Percentiles rank a stretch among this genome's conserved stretches.
These are phyloP conservation scores for Penicillium egyptiacum DNA, from an alignment of 495 filamentous ascomycete genomes.

Conservation along the genomic window DNA sequence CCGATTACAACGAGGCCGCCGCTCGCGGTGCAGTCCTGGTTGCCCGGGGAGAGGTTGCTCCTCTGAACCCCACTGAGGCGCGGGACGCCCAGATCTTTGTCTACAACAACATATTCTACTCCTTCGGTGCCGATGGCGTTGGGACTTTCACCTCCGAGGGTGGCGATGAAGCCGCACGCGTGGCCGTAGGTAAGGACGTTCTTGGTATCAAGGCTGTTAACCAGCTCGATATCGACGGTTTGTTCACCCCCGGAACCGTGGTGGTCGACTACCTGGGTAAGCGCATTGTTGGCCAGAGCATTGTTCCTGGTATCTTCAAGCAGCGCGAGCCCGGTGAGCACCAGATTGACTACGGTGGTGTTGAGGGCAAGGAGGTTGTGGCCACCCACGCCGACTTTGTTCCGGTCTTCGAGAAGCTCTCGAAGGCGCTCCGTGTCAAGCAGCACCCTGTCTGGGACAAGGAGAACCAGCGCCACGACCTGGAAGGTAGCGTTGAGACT, in stretches of 20 bases:
- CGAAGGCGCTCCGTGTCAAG: conserved; percentile 83
- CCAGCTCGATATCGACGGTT: conserved; percentile 89
- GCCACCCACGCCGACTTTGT: conserved; percentile 84
- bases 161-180: conserved; percentile 93
- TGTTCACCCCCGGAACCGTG: conserved; percentile 94
- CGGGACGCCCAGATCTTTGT: conserved; percentile 97
- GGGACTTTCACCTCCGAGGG: conserved; percentile 96
- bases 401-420: conserved; percentile 83
- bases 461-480: conserved; percentile 81
- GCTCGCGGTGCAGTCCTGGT: conserved; percentile 91
- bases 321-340: conserved; percentile 95
- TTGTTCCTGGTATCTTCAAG: conserved; percentile 99
- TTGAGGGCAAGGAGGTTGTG: conserved; percentile 95
- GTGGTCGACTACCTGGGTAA: conserved; percentile 97
- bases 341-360: conserved; percentile 98
- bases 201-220: conserved; percentile 91
- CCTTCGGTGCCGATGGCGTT: conserved; percentile 95
- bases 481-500: conserved; percentile 96
- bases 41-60: conserved; percentile 87
- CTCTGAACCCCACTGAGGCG: conserved; percentile 93
- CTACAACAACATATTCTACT: conserved; percentile 99
- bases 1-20: conserved; percentile 95
- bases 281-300: conserved; percentile 95
- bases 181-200: conserved; percentile 96
- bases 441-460: conserved; percentile 98